Percentiles rank a stretch among this genome's conserved stretches.
Conservation (phyloP, 1,284 basidiomycete genomes). For the Ceratobasidium sp. region DNA sequence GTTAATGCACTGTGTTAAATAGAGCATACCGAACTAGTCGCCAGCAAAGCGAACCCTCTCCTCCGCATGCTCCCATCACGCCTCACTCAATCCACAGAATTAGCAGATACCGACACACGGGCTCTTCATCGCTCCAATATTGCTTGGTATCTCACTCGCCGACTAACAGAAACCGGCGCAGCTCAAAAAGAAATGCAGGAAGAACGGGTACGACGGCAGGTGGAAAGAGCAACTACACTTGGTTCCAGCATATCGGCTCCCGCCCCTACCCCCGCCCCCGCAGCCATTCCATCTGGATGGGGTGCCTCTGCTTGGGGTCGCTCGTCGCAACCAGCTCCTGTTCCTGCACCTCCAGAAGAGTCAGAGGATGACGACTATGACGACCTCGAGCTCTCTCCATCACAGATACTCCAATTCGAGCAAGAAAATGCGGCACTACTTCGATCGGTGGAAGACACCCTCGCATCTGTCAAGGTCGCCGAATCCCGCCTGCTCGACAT, state of each 20-base stretch:
- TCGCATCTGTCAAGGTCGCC: constrained; percentile 85
- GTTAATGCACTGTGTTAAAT: constrained; percentile 43
- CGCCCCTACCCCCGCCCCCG: constrained; percentile 12
- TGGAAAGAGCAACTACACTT: constrained; percentile 77
- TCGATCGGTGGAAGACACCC: constrained; percentile 77
- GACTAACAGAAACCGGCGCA: constrained; percentile 77
- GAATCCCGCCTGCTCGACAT: constrained; percentile 88
- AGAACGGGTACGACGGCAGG: constrained; percentile 78
- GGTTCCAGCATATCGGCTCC: constrained; percentile 59
- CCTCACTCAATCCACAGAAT: constrained; percentile 62
- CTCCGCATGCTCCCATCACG: constrained; percentile 68
- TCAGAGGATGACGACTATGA: constrained; percentile 58
- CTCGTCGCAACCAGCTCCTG: constrained; percentile 29
- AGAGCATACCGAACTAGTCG: constrained; percentile 70
- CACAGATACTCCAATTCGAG: constrained; percentile 90
- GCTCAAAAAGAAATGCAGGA: constrained; percentile 86
- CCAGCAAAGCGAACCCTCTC: constrained; percentile 65
- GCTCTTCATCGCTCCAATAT: constrained; percentile 82
- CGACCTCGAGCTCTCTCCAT: constrained; percentile 70
- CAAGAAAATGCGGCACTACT: constrained; percentile 84
- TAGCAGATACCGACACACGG: constrained; percentile 68
- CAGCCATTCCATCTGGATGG: constrained; percentile 30
- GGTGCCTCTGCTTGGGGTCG: constrained; percentile 37
- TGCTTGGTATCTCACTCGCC: constrained; percentile 81
- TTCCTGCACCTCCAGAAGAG: constrained; percentile 51